phyloP scores from a whole-genome alignment of 2,329 filamentous ascomycete species.

The Cladosporium cucumerinum region DNA sequence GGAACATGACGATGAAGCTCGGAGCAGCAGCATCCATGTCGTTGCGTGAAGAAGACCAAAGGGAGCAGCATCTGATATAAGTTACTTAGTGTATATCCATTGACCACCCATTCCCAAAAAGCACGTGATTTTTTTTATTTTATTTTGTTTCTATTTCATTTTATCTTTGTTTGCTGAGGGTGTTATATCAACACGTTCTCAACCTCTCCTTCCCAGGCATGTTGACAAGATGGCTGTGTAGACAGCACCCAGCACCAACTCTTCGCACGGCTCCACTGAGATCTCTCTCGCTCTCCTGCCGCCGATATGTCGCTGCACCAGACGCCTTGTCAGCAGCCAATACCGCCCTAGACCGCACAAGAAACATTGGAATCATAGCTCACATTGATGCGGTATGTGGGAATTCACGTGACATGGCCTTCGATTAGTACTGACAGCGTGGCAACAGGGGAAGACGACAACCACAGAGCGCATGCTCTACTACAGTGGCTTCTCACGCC shows the following conservation, averaged over 20 bases:
- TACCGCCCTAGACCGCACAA: constrained; percentile 49
- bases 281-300: constrained; percentile 12
- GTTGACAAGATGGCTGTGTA: constrained; percentile 23
- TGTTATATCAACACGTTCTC: not conserved
- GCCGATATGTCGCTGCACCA: constrained; percentile 14
- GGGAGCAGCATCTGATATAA: too few species aligned
- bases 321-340: constrained; percentile 10
- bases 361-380: constrained; percentile 97
- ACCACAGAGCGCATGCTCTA: constrained; percentile 99
- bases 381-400: constrained; percentile 81
- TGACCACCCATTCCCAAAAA: not conserved
- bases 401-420: not conserved
- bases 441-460: constrained; percentile 77
- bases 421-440: not conserved
- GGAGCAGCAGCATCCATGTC: not conserved
- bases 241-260: constrained; percentile 17
- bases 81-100: not conserved
- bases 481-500: constrained; percentile 83
- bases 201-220: not conserved
- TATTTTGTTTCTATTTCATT: not conserved
- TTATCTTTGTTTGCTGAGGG: not conserved
- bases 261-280: constrained; percentile 5
- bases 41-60: not conserved
- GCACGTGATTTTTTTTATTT: not conserved
- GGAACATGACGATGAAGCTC: not conserved